A percentile compares a stretch with the other conserved stretches of the same genome.
Evolutionary conservation across 2,329 filamentous ascomycete species (phyloP).

Genomic region (Diaporthe destruens): DNA sequence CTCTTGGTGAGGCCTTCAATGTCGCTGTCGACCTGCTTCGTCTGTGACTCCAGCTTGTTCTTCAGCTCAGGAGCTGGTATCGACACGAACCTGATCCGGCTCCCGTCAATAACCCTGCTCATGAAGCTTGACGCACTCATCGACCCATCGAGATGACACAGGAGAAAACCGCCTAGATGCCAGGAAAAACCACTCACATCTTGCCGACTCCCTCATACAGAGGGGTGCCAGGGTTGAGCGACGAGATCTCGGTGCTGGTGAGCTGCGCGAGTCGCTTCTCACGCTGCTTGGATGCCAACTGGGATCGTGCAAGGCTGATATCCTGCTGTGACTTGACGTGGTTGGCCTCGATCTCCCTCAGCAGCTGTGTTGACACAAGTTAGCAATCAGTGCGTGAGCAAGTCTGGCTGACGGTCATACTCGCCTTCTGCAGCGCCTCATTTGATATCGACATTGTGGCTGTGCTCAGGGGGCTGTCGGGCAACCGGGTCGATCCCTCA

Average conservation of each 20-base stretch:
- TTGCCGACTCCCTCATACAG: slow-evolving; percentile 97
- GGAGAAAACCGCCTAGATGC: neutral
- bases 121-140: slow-evolving; percentile 23
- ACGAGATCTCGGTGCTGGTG: slow-evolving; percentile 85
- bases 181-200: slow-evolving; percentile 74
- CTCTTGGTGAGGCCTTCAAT: slow-evolving; percentile 88
- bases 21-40: slow-evolving; percentile 80
- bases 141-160: slow-evolving; percentile 21
- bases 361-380: slow-evolving; percentile 69
- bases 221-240: slow-evolving; percentile 79
- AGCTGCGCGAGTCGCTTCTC: slow-evolving; percentile 91
- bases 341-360: slow-evolving; percentile 94
- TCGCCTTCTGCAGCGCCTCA: slow-evolving; percentile 92
- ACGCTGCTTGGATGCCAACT: slow-evolving; percentile 87
- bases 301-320: slow-evolving; percentile 85
- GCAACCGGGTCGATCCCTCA: no score
- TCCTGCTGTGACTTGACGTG: slow-evolving; percentile 91
- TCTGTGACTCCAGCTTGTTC: slow-evolving; percentile 80
- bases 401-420: slow-evolving; percentile 35
- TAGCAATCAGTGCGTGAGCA: neutral
- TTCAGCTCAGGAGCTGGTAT: slow-evolving; percentile 80
- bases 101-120: slow-evolving; percentile 21
- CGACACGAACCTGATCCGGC: slow-evolving; percentile 81
- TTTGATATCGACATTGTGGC: slow-evolving; percentile 86
- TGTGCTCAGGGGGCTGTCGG: neutral